phyloP scores from a whole-genome alignment of 352 stramenopile genomes.

The Phytophthora vignae region DNA sequence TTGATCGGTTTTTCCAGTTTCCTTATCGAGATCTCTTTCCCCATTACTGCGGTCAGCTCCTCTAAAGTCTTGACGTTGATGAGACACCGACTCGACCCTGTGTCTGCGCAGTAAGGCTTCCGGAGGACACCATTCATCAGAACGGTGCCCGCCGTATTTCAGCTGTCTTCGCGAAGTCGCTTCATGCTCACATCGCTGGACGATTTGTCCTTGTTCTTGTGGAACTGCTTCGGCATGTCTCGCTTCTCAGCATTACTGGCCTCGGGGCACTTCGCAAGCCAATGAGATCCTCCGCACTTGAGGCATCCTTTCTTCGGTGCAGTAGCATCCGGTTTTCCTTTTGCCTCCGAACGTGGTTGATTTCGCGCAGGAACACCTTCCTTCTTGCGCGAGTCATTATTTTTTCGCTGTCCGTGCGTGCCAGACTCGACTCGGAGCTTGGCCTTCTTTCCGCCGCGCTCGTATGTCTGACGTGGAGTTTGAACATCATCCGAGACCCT shows the following conservation, averaged over 20 bases:
- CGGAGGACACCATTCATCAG: slow-evolving; percentile 15
- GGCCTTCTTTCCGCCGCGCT: background rate
- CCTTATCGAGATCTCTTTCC: background rate
- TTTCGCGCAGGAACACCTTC: background rate
- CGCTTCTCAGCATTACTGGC: slow-evolving; percentile 3
- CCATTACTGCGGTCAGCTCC: background rate
- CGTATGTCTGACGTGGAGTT: background rate
- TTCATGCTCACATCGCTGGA: slow-evolving; percentile 11
- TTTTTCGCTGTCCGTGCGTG: background rate
- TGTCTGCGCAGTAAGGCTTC: slow-evolving; percentile 8
- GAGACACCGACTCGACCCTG: background rate
- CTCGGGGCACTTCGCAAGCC: background rate
- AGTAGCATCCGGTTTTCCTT: background rate
- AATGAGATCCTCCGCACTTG: slow-evolving; percentile 13
- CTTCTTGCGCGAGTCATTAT: background rate
- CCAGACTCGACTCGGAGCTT: background rate
- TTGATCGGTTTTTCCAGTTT: background rate
- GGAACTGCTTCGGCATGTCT: slow-evolving; percentile 5
- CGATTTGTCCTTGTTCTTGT: slow-evolving; percentile 5
- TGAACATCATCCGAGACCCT: background rate
- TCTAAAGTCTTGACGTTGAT: background rate
- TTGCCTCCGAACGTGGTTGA: background rate
- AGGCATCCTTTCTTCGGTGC: slow-evolving; percentile 5
- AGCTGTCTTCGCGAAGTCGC: slow-evolving; percentile 9
- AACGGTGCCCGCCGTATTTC: slow-evolving; percentile 13